Evolutionary conservation across 2,329 filamentous ascomycete genomes (phyloP).

Genomic region (Pseudonectria foliicola): DNA sequence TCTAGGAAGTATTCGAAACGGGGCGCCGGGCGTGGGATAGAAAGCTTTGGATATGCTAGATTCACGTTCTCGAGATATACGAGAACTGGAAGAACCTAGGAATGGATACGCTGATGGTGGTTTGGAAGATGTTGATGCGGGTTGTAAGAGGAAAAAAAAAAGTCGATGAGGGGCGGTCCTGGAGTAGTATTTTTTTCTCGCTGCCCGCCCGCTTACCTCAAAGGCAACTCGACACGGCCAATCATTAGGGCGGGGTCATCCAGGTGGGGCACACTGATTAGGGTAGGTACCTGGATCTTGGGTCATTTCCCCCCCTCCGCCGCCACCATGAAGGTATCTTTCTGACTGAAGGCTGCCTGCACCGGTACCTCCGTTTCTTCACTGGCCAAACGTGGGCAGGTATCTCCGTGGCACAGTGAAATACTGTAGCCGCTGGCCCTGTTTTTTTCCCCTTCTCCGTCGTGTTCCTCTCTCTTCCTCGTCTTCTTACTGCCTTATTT

Average conservation of each 20-base stretch:
- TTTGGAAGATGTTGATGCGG: conserved; percentile 26
- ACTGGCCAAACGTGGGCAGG: too few species aligned
- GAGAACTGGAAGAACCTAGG: conserved; percentile 38
- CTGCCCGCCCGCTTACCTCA: conserved; percentile 25
- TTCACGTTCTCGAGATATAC: conserved; percentile 37
- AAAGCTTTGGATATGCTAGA: conserved; percentile 36
- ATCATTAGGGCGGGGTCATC: conserved; percentile 12
- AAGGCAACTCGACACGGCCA: conserved; percentile 13
- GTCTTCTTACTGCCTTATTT: too few species aligned
- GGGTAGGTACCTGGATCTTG: conserved; percentile 20
- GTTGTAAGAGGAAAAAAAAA: conserved; percentile 31
- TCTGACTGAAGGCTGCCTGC: too few species aligned
- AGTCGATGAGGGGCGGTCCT: conserved; percentile 31
- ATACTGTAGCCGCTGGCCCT: too few species aligned
- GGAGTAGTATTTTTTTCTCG: conserved; percentile 29
- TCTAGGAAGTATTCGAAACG: conserved; percentile 48
- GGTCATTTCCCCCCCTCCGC: conserved; percentile 7
- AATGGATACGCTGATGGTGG: conserved; percentile 27
- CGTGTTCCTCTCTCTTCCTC: too few species aligned
- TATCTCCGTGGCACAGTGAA: too few species aligned
- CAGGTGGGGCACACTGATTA: conserved; percentile 3
- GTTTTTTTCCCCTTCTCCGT: too few species aligned
- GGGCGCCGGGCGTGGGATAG: conserved; percentile 24
- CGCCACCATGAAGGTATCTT: neutral
- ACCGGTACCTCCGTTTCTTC: too few species aligned